A percentile compares a stretch with the other conserved stretches of the same genome.
Evolutionary conservation across 371 early-diverging fungal species (phyloP).

Genomic region (Sporodiniella umbellata): DNA sequence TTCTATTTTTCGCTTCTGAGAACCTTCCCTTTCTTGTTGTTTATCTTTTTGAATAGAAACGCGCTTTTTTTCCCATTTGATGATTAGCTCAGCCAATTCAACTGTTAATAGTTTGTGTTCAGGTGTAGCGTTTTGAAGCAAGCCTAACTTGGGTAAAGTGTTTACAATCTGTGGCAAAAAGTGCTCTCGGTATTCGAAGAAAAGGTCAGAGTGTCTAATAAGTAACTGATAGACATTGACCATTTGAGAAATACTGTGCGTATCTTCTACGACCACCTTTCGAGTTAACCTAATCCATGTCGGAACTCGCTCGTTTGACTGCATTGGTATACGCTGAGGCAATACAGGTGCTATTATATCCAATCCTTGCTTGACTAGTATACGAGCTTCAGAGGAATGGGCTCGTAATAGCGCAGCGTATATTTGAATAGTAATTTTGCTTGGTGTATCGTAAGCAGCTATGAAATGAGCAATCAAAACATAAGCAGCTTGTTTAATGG

Average conservation of each 20-base stretch:
- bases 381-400: conserved; percentile 81
- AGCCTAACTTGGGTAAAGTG: conserved; percentile 83
- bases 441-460: conserved; percentile 88
- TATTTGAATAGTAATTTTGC: conserved; percentile 87
- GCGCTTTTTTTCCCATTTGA: conserved; percentile 82
- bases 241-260: conserved; percentile 82
- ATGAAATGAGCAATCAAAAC: conserved; percentile 90
- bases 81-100: conserved; percentile 83
- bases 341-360: conserved; percentile 91
- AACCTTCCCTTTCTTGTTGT: conserved; percentile 3
- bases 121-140: conserved; percentile 81
- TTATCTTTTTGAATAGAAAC: conserved; percentile 19
- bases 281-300: conserved; percentile 89
- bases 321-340: conserved; percentile 70
- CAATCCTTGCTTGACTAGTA: conserved; percentile 88
- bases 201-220: conserved; percentile 83
- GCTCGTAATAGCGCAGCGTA: conserved; percentile 87
- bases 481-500: conserved; percentile 93
- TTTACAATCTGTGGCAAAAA: conserved; percentile 88
- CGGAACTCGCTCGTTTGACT: conserved; percentile 53
- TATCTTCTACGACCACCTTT: conserved; percentile 87
- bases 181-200: conserved; percentile 84
- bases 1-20: conserved; percentile 14
- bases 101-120: conserved; percentile 87
- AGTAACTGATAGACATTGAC: conserved; percentile 88